Evolutionary conservation across 2,329 filamentous ascomycete genomes (phyloP).

Genomic region (Passalora sequoiae): DNA sequence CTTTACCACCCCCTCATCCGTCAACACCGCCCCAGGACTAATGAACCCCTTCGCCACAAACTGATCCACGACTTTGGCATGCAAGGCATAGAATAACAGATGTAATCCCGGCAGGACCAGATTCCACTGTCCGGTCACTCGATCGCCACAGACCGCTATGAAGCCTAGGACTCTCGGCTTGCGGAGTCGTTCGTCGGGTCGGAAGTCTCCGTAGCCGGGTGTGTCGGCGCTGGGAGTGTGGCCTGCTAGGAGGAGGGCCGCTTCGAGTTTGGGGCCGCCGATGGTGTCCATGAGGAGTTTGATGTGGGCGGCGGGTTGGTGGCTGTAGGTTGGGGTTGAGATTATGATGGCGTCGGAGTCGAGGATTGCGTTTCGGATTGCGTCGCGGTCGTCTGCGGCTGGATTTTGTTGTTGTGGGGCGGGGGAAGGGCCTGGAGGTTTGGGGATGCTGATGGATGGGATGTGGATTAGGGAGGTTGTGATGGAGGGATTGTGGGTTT

Average conservation of each 20-base stretch:
- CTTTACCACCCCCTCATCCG: neutral
- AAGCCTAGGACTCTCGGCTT: neutral
- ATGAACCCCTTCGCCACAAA: neutral
- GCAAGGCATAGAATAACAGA: neutral
- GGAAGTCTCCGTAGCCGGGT: neutral
- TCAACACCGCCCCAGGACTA: neutral
- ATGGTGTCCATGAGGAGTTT: constrained; percentile 7
- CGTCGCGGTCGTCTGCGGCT: constrained; percentile 12
- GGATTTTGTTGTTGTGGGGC: neutral
- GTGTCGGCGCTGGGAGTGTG: neutral
- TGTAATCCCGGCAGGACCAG: neutral
- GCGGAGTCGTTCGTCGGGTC: neutral
- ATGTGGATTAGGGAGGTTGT: neutral
- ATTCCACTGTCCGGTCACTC: neutral
- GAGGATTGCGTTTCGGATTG: constrained; percentile 14
- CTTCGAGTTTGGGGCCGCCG: neutral
- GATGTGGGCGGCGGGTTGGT: constrained; percentile 13
- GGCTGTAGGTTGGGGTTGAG: constrained; percentile 11
- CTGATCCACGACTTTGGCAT: neutral
- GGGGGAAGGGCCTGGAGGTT: neutral
- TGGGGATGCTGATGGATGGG: neutral
- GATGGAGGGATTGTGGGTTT: neutral
- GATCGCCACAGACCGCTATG: neutral
- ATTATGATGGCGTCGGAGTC: constrained; percentile 16
- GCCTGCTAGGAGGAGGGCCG: neutral